A percentile compares a stretch with the other conserved stretches of the same genome.
Conservation (phyloP, 257 asterid genomes). For the Eustoma russellianum region DNA sequence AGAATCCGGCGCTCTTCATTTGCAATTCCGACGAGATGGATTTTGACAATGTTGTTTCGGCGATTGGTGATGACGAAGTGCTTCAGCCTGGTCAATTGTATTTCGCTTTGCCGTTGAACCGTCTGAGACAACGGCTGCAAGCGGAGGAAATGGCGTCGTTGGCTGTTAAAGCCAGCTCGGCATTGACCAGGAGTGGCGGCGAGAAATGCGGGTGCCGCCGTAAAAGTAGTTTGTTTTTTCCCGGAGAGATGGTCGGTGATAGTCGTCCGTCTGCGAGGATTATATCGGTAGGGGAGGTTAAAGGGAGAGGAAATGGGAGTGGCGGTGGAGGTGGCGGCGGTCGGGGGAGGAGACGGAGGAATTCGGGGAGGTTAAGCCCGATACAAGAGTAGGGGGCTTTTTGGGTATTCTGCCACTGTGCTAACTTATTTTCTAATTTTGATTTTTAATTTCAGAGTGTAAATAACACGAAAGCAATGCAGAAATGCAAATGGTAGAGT, state of each 20-base stretch:
- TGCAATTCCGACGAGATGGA: slow-evolving; percentile 96
- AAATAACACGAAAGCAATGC: slow-evolving; percentile 12
- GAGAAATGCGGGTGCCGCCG: slow-evolving; percentile 55
- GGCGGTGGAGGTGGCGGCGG: slow-evolving; percentile 23
- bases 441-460: slow-evolving; percentile 2
- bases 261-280: slow-evolving; percentile 19
- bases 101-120: slow-evolving; percentile 67
- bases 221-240: slow-evolving; percentile 21
- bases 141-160: slow-evolving; percentile 97
- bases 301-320: slow-evolving; percentile 16
- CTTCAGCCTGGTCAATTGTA: slow-evolving; percentile 79
- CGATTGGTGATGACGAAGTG: slow-evolving; percentile 67
- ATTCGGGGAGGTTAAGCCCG: slow-evolving; percentile 42
- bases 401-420: slow-evolving; percentile 10
- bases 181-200: slow-evolving; percentile 45
- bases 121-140: slow-evolving; percentile 46
- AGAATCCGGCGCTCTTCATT: slow-evolving; percentile 55
- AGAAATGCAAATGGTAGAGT: slow-evolving; percentile 3
- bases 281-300: slow-evolving; percentile 15
- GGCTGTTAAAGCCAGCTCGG: slow-evolving; percentile 93
- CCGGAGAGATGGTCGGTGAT: slow-evolving; percentile 17
- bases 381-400: slow-evolving; percentile 69
- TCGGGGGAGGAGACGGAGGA: slow-evolving; percentile 33
- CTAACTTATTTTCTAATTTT: too few relatives aligned
- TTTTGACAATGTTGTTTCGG: slow-evolving; percentile 58